These are phyloP conservation scores for Gossypium trilobum DNA, from an alignment of 441 rosid genomes.

Conservation along the genomic window DNA sequence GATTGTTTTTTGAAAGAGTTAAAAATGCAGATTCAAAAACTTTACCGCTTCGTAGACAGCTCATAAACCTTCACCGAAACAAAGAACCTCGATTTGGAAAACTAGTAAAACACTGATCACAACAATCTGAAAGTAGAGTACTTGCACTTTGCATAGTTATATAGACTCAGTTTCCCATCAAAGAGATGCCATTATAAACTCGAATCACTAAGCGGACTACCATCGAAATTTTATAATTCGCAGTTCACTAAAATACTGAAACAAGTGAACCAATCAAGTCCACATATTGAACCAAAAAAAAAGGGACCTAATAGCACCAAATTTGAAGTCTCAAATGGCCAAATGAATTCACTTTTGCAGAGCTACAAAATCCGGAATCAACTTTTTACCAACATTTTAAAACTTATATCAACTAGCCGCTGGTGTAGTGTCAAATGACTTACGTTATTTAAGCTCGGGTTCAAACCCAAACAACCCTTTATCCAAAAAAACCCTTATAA, in stretches of 20 bases:
- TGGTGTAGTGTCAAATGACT: too few species aligned
- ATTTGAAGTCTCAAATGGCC: not conserved
- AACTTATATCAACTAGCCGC: not conserved
- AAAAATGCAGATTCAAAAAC: slow-evolving; percentile 6
- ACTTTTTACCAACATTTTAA: not conserved
- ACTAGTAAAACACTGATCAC: not conserved
- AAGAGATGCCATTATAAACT: not conserved
- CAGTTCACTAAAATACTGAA: not conserved
- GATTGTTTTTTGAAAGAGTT: not conserved
- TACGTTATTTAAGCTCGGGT: too few species aligned
- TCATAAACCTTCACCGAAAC: not conserved
- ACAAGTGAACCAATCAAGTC: not conserved
- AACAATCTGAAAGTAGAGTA: not conserved
- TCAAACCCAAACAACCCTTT: too few species aligned
- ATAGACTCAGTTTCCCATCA: not conserved
- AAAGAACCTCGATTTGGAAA: not conserved
- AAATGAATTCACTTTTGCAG: not conserved
- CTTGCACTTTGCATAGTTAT: not conserved
- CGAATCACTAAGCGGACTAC: not conserved
- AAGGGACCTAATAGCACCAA: not conserved
- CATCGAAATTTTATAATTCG: not conserved
- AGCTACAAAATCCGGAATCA: not conserved
- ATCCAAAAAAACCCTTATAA: too few species aligned
- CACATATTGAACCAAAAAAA: not conserved
- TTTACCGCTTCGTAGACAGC: not conserved